Conservation (phyloP, 208 protist species). For the Trypanosoma mega region DNA sequence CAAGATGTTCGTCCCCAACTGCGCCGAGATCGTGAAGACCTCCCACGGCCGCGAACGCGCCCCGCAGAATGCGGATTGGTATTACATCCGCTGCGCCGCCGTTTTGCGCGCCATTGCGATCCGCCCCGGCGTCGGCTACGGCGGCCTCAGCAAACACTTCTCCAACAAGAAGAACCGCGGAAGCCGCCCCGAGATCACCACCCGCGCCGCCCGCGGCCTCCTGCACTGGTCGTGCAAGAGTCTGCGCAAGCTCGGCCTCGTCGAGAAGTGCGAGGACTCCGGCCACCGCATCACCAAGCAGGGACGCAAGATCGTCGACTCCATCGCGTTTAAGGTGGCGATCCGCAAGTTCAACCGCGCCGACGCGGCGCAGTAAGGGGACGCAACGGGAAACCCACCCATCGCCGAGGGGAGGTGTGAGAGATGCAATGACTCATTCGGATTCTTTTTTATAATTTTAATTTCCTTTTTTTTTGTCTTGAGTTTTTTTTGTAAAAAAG, state of each 20-base stretch:
- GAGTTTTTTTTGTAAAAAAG: slow-evolving; percentile 9
- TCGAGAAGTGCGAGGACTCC: slow-evolving; percentile 77
- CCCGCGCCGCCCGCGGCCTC: slow-evolving; percentile 76
- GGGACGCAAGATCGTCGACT: slow-evolving; percentile 95
- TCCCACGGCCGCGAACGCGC: slow-evolving; percentile 94
- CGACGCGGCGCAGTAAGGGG: background rate
- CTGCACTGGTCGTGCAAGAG: slow-evolving; percentile 95
- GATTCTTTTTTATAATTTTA: slow-evolving; percentile 21
- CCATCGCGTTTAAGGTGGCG: slow-evolving; percentile 91
- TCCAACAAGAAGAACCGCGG: slow-evolving; percentile 90
- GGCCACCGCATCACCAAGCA: slow-evolving; percentile 93
- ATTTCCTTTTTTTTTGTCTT: slow-evolving; percentile 1
- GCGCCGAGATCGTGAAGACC: slow-evolving; percentile 97
- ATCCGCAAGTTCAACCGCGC: slow-evolving; percentile 23
- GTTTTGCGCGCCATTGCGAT: slow-evolving; percentile 97
- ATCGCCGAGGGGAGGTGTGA: background rate
- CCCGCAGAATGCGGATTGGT: slow-evolving; percentile 98
- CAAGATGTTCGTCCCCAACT: slow-evolving; percentile 94
- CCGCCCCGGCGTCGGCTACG: slow-evolving; percentile 93
- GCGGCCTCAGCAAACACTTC: slow-evolving; percentile 93
- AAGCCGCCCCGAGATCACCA: slow-evolving; percentile 89
- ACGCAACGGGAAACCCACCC: too few relatives aligned
- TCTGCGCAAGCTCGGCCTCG: slow-evolving; percentile 91
- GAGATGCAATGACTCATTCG: background rate
- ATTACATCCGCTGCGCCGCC: slow-evolving; percentile 96